Base-by-base conservation (phyloP, 441 rosid genomes). In the Bocquillonia castaneifolia region DNA sequence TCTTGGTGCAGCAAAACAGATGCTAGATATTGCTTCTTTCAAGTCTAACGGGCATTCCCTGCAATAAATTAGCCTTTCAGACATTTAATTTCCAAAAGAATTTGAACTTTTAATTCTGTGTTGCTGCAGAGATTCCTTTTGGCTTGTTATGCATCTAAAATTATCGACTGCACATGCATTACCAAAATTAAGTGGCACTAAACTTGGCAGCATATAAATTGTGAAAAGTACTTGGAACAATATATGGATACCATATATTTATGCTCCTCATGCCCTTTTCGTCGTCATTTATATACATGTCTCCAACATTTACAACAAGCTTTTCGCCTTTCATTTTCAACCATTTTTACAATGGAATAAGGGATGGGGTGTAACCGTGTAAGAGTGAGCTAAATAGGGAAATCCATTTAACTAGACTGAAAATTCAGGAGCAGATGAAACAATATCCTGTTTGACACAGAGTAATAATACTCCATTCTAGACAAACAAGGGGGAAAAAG, bases 31-130 rank as follows among this genome's bases (percentile, higher is more conserved):
- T 22, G 99, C 94, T 79, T 94, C 98, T 82, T 94, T 94, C 74
- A 94, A 76, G 84, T 94, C 98, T 59, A 92, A 37, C 67, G 98
- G 99, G 59, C 98, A 94, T 71, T 94, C 98, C 92, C 98, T 92
- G 82, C 28, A 78, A 68, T 34, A 67, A 36, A 40, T 55, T 18
- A 31, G 26, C 29, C 44, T 14, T 55, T 77, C 37, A 70, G 59
- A 44, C 31, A 40, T 59, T 63, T 55, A 56, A 58, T n/a, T 37
- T 36, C 22, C 13, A 13, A 47, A 54, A 22, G 22, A 63, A 17
- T 25, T 37, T 9, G 52, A 34, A 37, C 3, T 48, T 36, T 25
- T 10, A 20, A 51, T 54, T 22, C 29, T 20, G 18, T 36, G 56
- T 40, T 70, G 50, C 61, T 44, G 29, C 26, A 28, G 44, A 61